Percentiles rank a stretch among this genome's conserved stretches.
phyloP scores from a whole-genome alignment of 345 rosid genomes.

The Aquilaria yunnanensis region DNA sequence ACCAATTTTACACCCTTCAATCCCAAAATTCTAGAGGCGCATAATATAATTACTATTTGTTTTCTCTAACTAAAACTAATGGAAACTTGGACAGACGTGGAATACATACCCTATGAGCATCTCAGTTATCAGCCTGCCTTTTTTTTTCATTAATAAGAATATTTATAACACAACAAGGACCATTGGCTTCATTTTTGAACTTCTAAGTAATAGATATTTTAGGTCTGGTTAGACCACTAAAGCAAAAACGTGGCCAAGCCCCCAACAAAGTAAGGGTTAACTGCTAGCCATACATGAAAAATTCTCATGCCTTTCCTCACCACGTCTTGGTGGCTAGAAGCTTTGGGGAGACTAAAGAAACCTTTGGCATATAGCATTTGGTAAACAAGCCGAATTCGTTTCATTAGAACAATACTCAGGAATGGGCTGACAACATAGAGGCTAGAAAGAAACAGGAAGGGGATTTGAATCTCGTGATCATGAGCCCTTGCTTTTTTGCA shows the following conservation, averaged over 20 bases:
- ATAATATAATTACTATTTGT: too few species aligned
- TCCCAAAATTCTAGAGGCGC: too few species aligned
- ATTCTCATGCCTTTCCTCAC: background rate
- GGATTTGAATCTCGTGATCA: constrained; percentile 18
- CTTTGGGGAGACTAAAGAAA: constrained; percentile 43
- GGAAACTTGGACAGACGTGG: too few species aligned
- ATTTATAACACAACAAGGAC: too few species aligned
- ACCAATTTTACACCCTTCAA: too few species aligned
- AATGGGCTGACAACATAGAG: constrained; percentile 37
- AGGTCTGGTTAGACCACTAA: too few species aligned
- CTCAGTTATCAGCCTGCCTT: too few species aligned
- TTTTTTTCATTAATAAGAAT: too few species aligned
- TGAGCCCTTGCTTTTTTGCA: constrained; percentile 38
- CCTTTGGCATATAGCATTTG: constrained; percentile 54
- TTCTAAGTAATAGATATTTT: too few species aligned
- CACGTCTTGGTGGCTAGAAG: constrained; percentile 27
- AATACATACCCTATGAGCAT: too few species aligned
- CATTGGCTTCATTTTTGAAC: too few species aligned
- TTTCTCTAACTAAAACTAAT: too few species aligned
- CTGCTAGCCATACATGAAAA: background rate
- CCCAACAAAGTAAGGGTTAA: background rate
- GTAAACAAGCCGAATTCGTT: constrained; percentile 52
- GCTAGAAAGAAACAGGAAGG: constrained; percentile 51
- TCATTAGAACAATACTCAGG: constrained; percentile 34
- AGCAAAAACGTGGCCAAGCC: background rate